phyloP scores from a whole-genome alignment of 139 green algal species.

The Volvox africanus region DNA sequence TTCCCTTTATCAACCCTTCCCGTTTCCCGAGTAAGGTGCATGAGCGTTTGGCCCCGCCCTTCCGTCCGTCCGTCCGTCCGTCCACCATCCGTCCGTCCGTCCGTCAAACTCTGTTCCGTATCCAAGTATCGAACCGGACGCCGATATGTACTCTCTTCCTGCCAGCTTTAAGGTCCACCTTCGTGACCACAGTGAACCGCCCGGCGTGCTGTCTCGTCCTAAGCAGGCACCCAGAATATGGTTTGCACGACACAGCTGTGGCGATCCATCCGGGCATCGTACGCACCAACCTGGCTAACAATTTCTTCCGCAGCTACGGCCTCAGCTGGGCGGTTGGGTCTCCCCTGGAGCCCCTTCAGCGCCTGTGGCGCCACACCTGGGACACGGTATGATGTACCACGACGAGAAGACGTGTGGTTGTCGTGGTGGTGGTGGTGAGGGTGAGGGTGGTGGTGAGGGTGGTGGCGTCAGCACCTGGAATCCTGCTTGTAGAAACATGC shows the following conservation, averaged over 20 bases:
- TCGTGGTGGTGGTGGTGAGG: not conserved
- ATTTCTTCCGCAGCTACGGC: constrained; percentile 60
- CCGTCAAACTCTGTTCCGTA: no score
- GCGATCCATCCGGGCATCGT: constrained; percentile 75
- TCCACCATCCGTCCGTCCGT: no score
- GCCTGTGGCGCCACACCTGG: constrained; percentile 4
- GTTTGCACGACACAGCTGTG: constrained; percentile 54
- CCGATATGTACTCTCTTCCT: no score
- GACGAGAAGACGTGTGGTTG: not conserved
- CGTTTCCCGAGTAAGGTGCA: no score
- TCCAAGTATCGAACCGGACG: no score
- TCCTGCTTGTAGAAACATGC: no score
- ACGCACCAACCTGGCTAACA: constrained; percentile 66
- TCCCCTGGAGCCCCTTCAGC: constrained; percentile 2
- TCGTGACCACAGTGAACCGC: no score
- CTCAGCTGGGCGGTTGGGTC: constrained; percentile 12
- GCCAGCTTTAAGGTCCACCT: no score
- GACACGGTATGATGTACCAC: not conserved
- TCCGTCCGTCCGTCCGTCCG: no score
- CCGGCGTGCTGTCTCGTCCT: no score
- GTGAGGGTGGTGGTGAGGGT: not conserved
- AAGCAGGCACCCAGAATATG: constrained; percentile 21
- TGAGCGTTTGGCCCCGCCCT: no score
- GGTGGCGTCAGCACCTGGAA: not conserved
- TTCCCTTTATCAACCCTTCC: no score